Base-by-base conservation (phyloP, 768 basidiomycete genomes). In the Tulasnella sp. region DNA sequence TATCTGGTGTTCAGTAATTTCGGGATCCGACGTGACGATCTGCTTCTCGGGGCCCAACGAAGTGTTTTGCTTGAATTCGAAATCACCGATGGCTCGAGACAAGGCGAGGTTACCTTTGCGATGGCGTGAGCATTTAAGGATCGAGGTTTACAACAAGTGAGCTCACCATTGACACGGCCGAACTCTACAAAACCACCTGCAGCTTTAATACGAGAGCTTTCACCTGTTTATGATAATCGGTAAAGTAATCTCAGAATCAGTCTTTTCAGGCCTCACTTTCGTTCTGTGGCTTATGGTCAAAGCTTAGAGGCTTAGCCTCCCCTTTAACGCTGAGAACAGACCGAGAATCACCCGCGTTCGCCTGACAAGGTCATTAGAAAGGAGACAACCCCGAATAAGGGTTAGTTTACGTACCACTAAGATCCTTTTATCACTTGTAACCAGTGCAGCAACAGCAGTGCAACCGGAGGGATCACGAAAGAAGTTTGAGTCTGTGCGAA, bases 111-210 rank as follows among this genome's bases (percentile, higher is more conserved):
- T 98, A 56, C 93, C 92, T 95, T 59, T 7, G 45, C 12, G 32
- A 39, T 46, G 19, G 5, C 27, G 41, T 20, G 35, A 56, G 24
- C n/a, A 15, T 16, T 5, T 13, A 13, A 27, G 31, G 31, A 35
- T 49, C 37, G 13, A 24, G 53, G 34, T 31, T 24, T 22, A 37
- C 22, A 45, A 41, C 6, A 28, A 19, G 12, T 13, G 3, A 25
- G 56, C 66, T 33, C 43, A 90, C 92, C 95, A 63, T 98, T 98
- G 29, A 99, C 95, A 45, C 95, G 83, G 29, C 91, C 92, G 61
- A 79, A 96, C 64, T 98, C 91, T 54, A 99, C 82, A 61, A 86
- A 99, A 37, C 95, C 95, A 37, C 95, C 95, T 25, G 91, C 95
- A 31, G 75, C 79, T 29, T 77, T 72, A 60, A 99, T 95, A 31